Percentiles rank a stretch among this genome's conserved stretches.
phyloP scores from a whole-genome alignment of 352 stramenopile species.

The Aphanomyces cochlioides region DNA sequence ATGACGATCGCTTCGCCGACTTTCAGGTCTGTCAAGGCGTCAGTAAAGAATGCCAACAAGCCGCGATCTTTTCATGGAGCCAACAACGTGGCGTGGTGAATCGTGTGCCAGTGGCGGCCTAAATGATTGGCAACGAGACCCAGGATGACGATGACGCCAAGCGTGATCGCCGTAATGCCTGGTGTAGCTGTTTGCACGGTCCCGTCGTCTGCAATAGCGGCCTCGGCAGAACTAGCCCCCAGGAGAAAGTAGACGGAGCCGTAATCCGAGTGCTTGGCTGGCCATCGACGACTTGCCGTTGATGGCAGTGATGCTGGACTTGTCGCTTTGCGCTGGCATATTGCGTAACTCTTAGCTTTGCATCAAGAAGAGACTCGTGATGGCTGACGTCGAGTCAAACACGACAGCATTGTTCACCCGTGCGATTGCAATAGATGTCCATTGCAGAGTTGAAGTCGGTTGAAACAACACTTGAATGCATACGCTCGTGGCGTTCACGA shows the following conservation, averaged over 20 bases:
- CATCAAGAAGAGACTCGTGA: conserved; percentile 3
- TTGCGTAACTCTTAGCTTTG: conserved; percentile 4
- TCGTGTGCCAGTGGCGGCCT: not conserved
- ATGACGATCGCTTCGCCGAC: conserved; percentile 14
- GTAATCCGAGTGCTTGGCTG: conserved; percentile 7
- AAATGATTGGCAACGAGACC: not conserved
- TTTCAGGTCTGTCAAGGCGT: conserved; percentile 7
- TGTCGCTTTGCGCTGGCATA: not conserved
- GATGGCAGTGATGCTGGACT: not conserved
- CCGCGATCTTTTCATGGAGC: not conserved
- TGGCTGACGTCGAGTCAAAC: conserved; percentile 1
- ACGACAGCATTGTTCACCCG: conserved; percentile 10
- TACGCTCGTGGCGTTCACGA: not conserved
- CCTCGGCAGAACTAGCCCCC: not conserved
- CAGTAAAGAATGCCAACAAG: not conserved
- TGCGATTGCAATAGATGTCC: conserved; percentile 6
- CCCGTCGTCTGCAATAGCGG: not conserved
- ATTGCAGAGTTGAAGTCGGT: not conserved
- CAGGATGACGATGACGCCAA: conserved; percentile 4
- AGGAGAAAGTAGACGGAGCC: not conserved
- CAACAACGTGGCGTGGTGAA: not conserved
- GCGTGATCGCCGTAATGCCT: not conserved
- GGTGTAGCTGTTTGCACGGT: not conserved
- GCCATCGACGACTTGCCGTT: not conserved
- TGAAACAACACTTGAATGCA: conserved; percentile 18